Evolutionary conservation across 305 asterid species (phyloP), one percentile per base, ranked within the genome.

Genomic region (Solanum hybrid): DNA sequence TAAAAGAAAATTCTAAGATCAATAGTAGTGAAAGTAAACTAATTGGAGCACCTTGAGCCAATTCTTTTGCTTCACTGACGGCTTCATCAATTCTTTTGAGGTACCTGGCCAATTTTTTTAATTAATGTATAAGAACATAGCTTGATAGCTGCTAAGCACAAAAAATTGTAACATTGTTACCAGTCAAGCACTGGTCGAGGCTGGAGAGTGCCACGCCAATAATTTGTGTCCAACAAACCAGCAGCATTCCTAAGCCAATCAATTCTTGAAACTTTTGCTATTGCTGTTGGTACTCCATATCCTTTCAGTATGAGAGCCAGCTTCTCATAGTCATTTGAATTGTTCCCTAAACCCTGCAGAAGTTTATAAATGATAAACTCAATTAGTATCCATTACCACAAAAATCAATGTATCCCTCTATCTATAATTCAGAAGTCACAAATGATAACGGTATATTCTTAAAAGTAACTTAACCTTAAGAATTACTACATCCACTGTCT

Each of bases 181-280:
- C 99, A 97, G 92, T 97, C 97, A 57, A 97, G 98, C 93, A 97
- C 98, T 1, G 99, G 99, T 8, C 99, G 96, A 87, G 99, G 99
- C n/a, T 91, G 94, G 82, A 96, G 98, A 24, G 97, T 95, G 92
- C 98, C 99, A 75, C 95, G 92, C 99, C 99, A 96, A 81, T 97
- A 97, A 93, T 96, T 96, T 1, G 96, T 91, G 91, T 97, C 99
- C 32, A 95, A 89, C 93, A 97, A 94, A 9, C 99, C 99, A 89
- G 99, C 97, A 86, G 99, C 99, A 92, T 97, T 97, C 92, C 99
- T 94, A 90, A 97, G 93, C 99, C 98, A 96, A 93, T 97, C 99
- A 75, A 95, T 89, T 91, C 99, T 95, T 57, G 99, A 96, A 88
- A 97, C 99, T 90, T 93, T 96, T n/a, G 96, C 95, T 90, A 92